Evolutionary conservation across 2,329 filamentous ascomycete species (phyloP).

Genomic region (Trichoderma sp.): DNA sequence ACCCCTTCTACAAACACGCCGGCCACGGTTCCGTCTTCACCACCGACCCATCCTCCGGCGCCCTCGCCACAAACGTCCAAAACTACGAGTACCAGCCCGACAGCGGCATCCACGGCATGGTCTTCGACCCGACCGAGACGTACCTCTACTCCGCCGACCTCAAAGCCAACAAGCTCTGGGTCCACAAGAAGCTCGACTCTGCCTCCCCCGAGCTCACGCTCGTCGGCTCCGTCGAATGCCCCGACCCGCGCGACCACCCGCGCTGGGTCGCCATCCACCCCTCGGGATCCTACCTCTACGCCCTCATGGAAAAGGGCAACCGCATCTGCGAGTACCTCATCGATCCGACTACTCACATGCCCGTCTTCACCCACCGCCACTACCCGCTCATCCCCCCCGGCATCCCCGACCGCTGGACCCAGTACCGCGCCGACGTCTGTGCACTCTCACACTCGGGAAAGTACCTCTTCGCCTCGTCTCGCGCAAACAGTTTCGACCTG

Average conservation of each 20-base stretch:
- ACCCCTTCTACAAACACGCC: conserved; percentile 85
- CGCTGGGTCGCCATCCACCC: conserved; percentile 86
- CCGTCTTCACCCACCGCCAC: conserved; percentile 72
- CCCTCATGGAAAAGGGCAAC: conserved; percentile 87
- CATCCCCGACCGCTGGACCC: conserved; percentile 50
- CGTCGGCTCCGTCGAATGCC: conserved; percentile 70
- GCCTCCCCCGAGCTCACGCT: conserved; percentile 59
- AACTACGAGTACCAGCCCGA: conserved; percentile 69
- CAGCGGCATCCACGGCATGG: conserved; percentile 78
- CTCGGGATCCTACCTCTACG: conserved; percentile 75
- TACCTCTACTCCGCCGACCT: conserved; percentile 80
- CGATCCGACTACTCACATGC: conserved; percentile 68
- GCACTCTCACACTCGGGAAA: conserved; percentile 64
- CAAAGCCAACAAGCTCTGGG: conserved; percentile 78
- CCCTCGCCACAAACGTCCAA: conserved; percentile 63
- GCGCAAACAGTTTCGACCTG: conserved; percentile 70
- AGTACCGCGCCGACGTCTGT: conserved; percentile 86
- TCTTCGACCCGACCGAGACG: conserved; percentile 69
- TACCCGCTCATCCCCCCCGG: conserved; percentile 80
- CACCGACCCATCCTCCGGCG: conserved; percentile 50
- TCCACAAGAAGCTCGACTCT: conserved; percentile 61
- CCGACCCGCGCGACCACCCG: conserved; percentile 70
- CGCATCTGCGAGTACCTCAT: conserved; percentile 77
- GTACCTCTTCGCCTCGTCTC: conserved; percentile 82
- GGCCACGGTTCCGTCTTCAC: conserved; percentile 77